These are phyloP conservation scores for Malassezia yamatoensis DNA, from an alignment of 1,284 basidiomycete genomes.

Conservation along the genomic window DNA sequence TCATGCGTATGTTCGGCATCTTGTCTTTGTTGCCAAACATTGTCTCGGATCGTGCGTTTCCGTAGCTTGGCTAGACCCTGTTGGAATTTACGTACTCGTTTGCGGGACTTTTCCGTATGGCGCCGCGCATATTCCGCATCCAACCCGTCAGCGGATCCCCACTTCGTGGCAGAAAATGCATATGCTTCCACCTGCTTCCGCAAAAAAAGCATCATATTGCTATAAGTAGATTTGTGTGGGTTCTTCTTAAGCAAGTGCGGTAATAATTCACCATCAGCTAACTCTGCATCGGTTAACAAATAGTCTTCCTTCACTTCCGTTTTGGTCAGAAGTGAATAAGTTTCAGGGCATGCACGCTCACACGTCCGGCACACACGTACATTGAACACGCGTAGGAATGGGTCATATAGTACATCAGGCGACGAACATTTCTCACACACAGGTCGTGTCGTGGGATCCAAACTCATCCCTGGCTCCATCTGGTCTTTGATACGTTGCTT, in stretches of 20 bases:
- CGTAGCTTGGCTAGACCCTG: slow-evolving; percentile 34
- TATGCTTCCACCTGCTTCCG: slow-evolving; percentile 89
- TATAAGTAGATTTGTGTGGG: slow-evolving; percentile 89
- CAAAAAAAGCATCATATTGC: slow-evolving; percentile 98
- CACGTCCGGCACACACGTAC: slow-evolving; percentile 78
- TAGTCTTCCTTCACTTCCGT: slow-evolving; percentile 85
- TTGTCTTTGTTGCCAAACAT: slow-evolving; percentile 36
- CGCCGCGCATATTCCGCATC: slow-evolving; percentile 79
- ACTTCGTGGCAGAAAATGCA: slow-evolving; percentile 75
- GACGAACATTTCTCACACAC: slow-evolving; percentile 34
- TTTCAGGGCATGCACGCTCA: slow-evolving; percentile 63
- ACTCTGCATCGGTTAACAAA: slow-evolving; percentile 57
- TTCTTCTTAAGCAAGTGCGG: slow-evolving; percentile 92
- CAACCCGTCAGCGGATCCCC: slow-evolving; percentile 83
- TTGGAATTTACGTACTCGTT: slow-evolving; percentile 70
- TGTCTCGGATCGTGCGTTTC: slow-evolving; percentile 34
- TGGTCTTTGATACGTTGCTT: slow-evolving; percentile 31
- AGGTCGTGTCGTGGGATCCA: slow-evolving; percentile 28
- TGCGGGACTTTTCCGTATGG: slow-evolving; percentile 71
- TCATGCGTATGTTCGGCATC: slow-evolving; percentile 36
- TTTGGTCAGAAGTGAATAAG: slow-evolving; percentile 90
- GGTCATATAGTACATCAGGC: slow-evolving; percentile 34
- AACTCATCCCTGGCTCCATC: slow-evolving; percentile 35
- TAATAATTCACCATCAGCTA: slow-evolving; percentile 79
- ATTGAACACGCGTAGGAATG: slow-evolving; percentile 35